Conservation (phyloP, 169 alveolate genomes). For the Cryptosporidium canis region DNA sequence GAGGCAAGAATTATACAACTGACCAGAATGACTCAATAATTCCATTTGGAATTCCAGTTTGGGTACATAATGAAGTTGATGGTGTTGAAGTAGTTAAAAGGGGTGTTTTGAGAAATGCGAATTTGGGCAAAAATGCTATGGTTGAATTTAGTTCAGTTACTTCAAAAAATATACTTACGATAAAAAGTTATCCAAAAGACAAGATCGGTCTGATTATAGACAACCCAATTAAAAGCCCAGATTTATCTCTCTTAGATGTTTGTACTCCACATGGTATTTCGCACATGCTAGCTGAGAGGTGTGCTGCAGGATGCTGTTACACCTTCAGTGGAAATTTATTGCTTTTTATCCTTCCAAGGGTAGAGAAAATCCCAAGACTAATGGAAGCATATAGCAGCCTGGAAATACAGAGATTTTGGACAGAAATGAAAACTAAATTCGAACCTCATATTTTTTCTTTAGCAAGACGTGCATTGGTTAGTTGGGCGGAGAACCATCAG, state of each 20-base stretch:
- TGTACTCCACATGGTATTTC: conserved; percentile 67
- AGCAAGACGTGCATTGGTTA: conserved; percentile 45
- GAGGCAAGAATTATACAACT: background rate
- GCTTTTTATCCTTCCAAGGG: conserved; percentile 44
- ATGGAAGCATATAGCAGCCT: conserved; percentile 53
- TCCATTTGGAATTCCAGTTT: conserved; percentile 57
- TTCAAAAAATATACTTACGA: conserved; percentile 9
- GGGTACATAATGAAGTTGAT: conserved; percentile 21
- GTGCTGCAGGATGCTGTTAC: conserved; percentile 43
- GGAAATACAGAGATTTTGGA: conserved; percentile 66
- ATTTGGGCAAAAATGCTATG: conserved; percentile 69
- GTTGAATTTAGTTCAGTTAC: conserved; percentile 36
- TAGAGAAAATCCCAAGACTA: conserved; percentile 33
- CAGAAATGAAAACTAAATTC: conserved; percentile 61
- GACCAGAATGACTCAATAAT: conserved; percentile 40
- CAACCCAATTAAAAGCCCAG: conserved; percentile 61
- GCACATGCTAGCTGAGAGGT: conserved; percentile 66
- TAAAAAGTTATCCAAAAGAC: conserved; percentile 61
- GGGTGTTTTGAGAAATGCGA: conserved; percentile 63
- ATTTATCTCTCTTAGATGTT: conserved; percentile 31
- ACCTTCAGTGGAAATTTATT: conserved; percentile 69
- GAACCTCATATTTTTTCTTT: conserved; percentile 66
- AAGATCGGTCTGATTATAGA: conserved; percentile 35
- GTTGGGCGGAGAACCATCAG: conserved; percentile 38
- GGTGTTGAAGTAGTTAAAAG: background rate